Evolutionary conservation across 257 asterid species (phyloP).

Genomic region (Capsicum chinense): DNA sequence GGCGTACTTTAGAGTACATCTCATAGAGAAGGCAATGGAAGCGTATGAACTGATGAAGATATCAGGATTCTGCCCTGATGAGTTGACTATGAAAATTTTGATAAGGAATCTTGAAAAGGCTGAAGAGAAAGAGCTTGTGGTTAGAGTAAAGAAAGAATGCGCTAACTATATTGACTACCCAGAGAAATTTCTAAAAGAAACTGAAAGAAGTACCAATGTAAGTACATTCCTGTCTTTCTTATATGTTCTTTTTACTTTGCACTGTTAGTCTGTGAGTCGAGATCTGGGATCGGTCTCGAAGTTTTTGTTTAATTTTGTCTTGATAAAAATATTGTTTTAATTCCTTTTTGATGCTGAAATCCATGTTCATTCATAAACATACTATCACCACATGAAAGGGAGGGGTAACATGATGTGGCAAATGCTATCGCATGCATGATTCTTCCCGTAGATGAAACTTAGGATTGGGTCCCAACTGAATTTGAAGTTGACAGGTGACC

Average conservation of each 20-base stretch:
- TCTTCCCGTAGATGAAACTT: conserved; percentile 18
- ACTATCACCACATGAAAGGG: neutral
- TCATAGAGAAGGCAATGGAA: conserved; percentile 65
- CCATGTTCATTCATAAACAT: neutral
- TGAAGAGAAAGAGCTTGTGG: conserved; percentile 53
- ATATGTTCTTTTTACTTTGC: neutral
- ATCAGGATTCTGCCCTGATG: conserved; percentile 67
- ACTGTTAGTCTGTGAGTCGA: neutral
- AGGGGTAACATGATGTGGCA: conserved; percentile 16
- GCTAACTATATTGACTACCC: conserved; percentile 60
- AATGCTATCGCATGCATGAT: conserved; percentile 11
- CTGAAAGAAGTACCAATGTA: conserved; percentile 49
- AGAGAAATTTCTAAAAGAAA: conserved; percentile 55
- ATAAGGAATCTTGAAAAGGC: conserved; percentile 69
- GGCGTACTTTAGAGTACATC: conserved; percentile 63
- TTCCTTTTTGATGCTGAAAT: neutral
- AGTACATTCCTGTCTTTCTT: conserved; percentile 33
- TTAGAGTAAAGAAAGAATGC: conserved; percentile 61
- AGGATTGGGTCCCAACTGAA: conserved; percentile 1
- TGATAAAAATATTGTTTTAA: neutral
- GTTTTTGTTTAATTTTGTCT: neutral
- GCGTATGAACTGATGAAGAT: conserved; percentile 66
- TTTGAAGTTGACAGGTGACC: neutral
- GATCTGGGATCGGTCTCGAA: neutral
- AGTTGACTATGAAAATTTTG: conserved; percentile 59